Conservation (phyloP, 768 basidiomycete genomes). For the Mycena polygramma region DNA sequence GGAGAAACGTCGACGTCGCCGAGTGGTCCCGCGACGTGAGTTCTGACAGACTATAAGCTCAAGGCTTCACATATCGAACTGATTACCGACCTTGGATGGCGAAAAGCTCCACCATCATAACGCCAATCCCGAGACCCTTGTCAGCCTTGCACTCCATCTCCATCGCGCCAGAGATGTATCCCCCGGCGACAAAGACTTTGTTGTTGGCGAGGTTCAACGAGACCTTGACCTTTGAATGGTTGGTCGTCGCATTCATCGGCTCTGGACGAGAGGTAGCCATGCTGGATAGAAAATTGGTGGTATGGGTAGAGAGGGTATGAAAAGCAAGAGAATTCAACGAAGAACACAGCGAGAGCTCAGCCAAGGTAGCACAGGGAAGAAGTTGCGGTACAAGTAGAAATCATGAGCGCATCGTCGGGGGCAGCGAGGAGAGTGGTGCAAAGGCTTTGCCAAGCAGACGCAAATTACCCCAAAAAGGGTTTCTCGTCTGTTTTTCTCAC, state of each 20-base stretch:
- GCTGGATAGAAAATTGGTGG: slow-evolving; percentile 14
- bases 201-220: slow-evolving; percentile 70
- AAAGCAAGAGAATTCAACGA: not conserved
- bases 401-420: slow-evolving; percentile 37
- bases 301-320: slow-evolving; percentile 12
- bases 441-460: not conserved
- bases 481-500: too few species aligned
- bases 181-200: slow-evolving; percentile 76
- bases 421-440: slow-evolving; percentile 25
- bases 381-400: slow-evolving; percentile 13
- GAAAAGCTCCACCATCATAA: slow-evolving; percentile 84
- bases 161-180: slow-evolving; percentile 78
- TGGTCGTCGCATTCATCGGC: slow-evolving; percentile 86
- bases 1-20: slow-evolving; percentile 83
- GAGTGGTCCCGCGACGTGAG: slow-evolving; percentile 84
- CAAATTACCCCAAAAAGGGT: slow-evolving; percentile 11
- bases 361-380: slow-evolving; percentile 13
- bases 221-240: slow-evolving; percentile 85
- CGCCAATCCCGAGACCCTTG: slow-evolving; percentile 76
- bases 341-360: slow-evolving; percentile 13
- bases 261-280: slow-evolving; percentile 50
- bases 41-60: slow-evolving; percentile 57
- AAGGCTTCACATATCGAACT: slow-evolving; percentile 6
- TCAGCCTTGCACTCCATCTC: slow-evolving; percentile 86
- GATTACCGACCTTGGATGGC: slow-evolving; percentile 73